Base-by-base conservation (phyloP, 139 green algal species). In the Chlamydomonas incerta region DNA sequence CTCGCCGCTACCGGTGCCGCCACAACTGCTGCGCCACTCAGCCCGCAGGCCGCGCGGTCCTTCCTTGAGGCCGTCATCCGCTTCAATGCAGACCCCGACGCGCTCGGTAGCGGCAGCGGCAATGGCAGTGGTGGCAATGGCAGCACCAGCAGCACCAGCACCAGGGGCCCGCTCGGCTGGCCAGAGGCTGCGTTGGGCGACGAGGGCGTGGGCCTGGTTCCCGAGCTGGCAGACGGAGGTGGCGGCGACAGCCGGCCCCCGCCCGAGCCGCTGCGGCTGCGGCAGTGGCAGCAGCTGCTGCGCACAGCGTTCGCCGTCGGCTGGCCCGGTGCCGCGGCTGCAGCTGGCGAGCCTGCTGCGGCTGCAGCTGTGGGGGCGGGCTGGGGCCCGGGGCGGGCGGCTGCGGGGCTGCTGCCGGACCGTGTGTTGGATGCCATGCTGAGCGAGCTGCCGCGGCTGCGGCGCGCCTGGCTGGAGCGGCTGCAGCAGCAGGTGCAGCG, bases 261-360 rank as follows among this genome's bases (percentile, higher is more conserved):
- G 24, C 41, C 41, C 8, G 76, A 73, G 50, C 67, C 80, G 14
- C 52, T 79, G 34, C 80, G 52, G 41, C 55, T 86, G 34, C 52
- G 67, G 55, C 46, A 72, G 8, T 86, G 80, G 80, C 67, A 80
- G 23, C 52, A 26, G 68, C 68, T 86, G 80, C 80, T 86, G 68
- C 80, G 67, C 24, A 26, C 68, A 0, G 41, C 41, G 8, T 50
- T 50, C 41, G 41, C 5, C 8, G 41, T 8, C 41, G 41, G 41
- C 41, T 50, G 41, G 41, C 41, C 41, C 6, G 41, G 41, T 8
- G 41, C 41, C 41, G 5, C 41, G 41, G 6, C 41, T 50, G 41
- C 41, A 50, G 6, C 41, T 13, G 41, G n/a, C n/a, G n/a, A n/a
- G n/a, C n/a, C 41, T 50, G 41, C 41, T 13, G 41, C 41, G 41